Base-by-base conservation (phyloP, 1,139 yeast genomes). In the Scheffersomyces segobiensis region DNA sequence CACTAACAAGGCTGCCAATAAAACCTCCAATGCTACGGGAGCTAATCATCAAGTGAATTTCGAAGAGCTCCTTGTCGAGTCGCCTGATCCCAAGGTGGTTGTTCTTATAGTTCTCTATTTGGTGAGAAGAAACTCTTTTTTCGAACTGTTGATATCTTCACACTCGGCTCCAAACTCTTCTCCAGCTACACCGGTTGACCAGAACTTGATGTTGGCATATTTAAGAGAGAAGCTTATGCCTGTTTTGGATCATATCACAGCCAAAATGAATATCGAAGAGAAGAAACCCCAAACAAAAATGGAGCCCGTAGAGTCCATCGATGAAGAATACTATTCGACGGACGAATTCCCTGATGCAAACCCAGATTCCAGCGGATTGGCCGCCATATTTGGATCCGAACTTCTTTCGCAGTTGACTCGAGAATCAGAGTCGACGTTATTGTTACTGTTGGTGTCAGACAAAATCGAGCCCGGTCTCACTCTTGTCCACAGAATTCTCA, bases 221-320 rank as follows among this genome's bases (percentile, higher is more conserved):
- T 62, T 77, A 46, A 64, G 72, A 18, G 70, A 70, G 51, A 70
- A 72, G 39, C 59, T 76, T 57, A 60, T 74, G 51, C 79, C 79
- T 0, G 55, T 77, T 19, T 60, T 77, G 22, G 79, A 75, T 54
- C 62, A 67, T 18, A 56, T 73, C 19, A 39, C 55, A 17, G 42
- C 39, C 18, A 49, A 50, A 49, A 20, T 48, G 24, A 17, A 2
- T 17, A 10, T n/a, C 6, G 26, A 19, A 21, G 26, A 48, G 21
- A 17, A 8, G n/a, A 48, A 48, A 21, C 21, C 50, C 21, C n/a
- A 14, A 4, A 12, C 24, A 5, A 10, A 48, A 8, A 7, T 20
- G 26, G 50, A 48, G 5, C 2, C 50, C n/a, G 26, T n/a, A 10
- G 50, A n/a, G 21, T 20, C 50, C 18, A 14, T 52, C 42, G 32